Evolutionary conservation across 2,329 filamentous ascomycete genomes (phyloP).

Genomic region (Parasarocladium wereldwijsianum): DNA sequence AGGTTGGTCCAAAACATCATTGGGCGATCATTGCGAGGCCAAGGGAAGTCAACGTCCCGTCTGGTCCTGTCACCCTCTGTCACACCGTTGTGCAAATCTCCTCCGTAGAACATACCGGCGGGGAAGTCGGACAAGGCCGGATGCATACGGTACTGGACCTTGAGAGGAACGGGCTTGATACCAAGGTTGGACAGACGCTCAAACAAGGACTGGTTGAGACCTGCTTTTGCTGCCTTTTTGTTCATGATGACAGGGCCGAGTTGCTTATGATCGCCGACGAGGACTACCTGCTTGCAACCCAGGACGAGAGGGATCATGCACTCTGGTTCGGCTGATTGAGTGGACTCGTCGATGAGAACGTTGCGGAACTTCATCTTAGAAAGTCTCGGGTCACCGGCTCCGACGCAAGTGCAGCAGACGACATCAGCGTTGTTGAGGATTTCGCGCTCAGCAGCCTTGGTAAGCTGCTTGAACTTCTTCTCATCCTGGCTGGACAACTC

Average conservation of each 20-base stretch:
- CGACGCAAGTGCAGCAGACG: constrained; percentile 97
- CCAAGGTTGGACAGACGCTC: constrained; percentile 90
- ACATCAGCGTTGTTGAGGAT: constrained; percentile 93
- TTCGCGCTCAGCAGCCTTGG: constrained; percentile 83
- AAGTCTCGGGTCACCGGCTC: constrained; percentile 86
- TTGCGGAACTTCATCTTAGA: constrained; percentile 98
- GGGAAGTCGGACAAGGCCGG: constrained; percentile 94
- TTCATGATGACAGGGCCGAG: constrained; percentile 99
- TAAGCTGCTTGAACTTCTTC: constrained; percentile 96
- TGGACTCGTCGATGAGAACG: constrained; percentile 95
- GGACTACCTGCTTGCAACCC: constrained; percentile 96
- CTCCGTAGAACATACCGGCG: constrained; percentile 99
- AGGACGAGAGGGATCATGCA: constrained; percentile 97
- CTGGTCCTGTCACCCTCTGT: constrained; percentile 78
- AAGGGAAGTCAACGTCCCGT: constrained; percentile 92
- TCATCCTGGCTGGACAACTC: constrained; percentile 92
- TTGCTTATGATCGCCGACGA: constrained; percentile 96
- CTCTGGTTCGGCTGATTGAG: constrained; percentile 93
- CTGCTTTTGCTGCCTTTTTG: constrained; percentile 97
- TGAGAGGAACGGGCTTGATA: constrained; percentile 78
- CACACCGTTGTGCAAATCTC: constrained; percentile 90
- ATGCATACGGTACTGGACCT: constrained; percentile 98
- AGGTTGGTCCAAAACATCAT: constrained; percentile 99
- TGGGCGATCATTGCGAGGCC: constrained; percentile 83
- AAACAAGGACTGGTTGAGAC: constrained; percentile 95